Base-by-base conservation (phyloP, 345 rosid species). In the Hibiscus mutabilis region DNA sequence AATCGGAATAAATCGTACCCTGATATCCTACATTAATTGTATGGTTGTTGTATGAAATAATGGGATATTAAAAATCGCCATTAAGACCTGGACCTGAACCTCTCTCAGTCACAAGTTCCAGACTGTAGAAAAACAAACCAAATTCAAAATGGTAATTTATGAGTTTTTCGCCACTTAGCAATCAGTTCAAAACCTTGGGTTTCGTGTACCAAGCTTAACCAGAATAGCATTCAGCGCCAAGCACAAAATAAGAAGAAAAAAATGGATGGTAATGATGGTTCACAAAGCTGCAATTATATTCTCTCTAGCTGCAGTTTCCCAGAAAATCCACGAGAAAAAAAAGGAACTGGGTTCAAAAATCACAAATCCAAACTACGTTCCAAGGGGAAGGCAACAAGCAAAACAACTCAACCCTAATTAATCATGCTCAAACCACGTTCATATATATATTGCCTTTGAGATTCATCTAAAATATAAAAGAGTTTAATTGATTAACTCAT, bases 151-250 rank as follows among this genome's bases (percentile, higher is more conserved):
- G 18, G 55, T 5, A 49, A 49, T 49, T 16, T 16, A 49, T 4
- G 55, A 49, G 55, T 49, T 12, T 46, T 13, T 14, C 47, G 14
- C 14, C 47, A 42, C 14, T 44, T 14, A 14, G 18, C 4, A 47
- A 47, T 47, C n/a, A 47, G 1, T 47, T 47, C 18, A 47, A 47
- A 47, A 12, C 52, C 18, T 52, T 51, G 71, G 71, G 60, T 15
- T 46, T 22, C 16, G 21, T 49, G 21, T 27, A 47, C 16, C 5
- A 25, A 27, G 58, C 42, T 49, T n/a, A 18, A 68, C 55, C 72
- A 68, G 72, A 53, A 33, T 69, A 14, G 47, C 51, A 33, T 69
- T 69, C 62, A 55, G 72, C 21, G 61, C 72, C 49, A 53, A 35
- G 47, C 24, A 21, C 42, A 37, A 37, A 37, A 37, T 37, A 55